Base-by-base conservation (phyloP, 352 stramenopile species). In the Globisporangium carolinianum region DNA sequence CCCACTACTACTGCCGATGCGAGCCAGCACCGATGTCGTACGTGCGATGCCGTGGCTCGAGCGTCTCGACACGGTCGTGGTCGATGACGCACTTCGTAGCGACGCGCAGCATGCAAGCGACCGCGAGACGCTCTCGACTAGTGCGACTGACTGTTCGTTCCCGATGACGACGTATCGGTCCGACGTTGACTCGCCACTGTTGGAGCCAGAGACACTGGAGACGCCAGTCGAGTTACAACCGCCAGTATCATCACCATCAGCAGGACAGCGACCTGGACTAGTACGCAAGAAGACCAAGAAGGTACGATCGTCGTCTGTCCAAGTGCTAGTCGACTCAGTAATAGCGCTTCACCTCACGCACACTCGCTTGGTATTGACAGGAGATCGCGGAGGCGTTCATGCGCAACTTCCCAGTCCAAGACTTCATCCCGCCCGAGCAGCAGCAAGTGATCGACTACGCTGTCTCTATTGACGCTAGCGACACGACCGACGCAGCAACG, bases 401-500 rank as follows among this genome's bases (percentile, higher is more conserved):
- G 75, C 69, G 75, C 9, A 71, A 73, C 8, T 92, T 88, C 35
- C 82, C 82, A 0, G 66, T 90, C 2, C 82, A 92, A 47, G 76
- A 87, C 12, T 91, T 86, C 51, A 90, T 91, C 41, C 72, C 75
- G 38, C 47, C 60, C 2, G 49, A 41, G 4, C 9, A 55, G 4
- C 7, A 32, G 24, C 24, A 32, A 32, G 24, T 32, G 24, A 32
- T 51, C 4, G 2, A 24, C 4, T 5, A 37, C 5, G 4, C 6
- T n/a, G n/a, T 12, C 18, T 32, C 24, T 32, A 32, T 32, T 32
- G 24, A 32, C 24, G 24, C 24, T 32, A 32, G 24, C 2, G 24
- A 32, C 24, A 32, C 24, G 24, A 32, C 2, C 24, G 24, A 32
- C 2, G 24, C 24, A 32, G 24, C 24, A 32, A 32, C 24, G 24